phyloP scores from a whole-genome alignment of 805 yeast genomes.

The Candida pini region DNA sequence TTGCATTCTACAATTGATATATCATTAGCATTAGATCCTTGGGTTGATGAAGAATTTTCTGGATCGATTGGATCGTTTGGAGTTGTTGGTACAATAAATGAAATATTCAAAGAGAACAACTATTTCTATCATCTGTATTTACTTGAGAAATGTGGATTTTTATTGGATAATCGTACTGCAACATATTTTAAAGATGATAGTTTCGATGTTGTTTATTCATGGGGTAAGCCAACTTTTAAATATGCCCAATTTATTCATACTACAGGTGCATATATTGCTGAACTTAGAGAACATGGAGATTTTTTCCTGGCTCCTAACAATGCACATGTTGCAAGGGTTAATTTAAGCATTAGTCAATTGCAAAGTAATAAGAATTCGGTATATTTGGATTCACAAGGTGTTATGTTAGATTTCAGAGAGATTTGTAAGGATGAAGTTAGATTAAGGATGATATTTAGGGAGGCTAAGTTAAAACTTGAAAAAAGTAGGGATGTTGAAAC shows the following conservation, averaged over 20 bases:
- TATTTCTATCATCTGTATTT: conserved; percentile 76
- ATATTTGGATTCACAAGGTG: conserved; percentile 61
- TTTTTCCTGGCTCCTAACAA: conserved; percentile 84
- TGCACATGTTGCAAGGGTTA: conserved; percentile 69
- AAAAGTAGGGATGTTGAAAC: conserved; percentile 27
- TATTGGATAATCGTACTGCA: conserved; percentile 77
- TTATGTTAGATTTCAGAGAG: conserved; percentile 63
- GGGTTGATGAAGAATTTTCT: conserved; percentile 51
- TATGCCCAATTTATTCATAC: conserved; percentile 86
- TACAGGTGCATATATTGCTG: conserved; percentile 87
- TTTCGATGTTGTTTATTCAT: conserved; percentile 73
- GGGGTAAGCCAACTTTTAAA: conserved; percentile 84
- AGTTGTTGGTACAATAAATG: conserved; percentile 23
- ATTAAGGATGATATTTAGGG: conserved; percentile 48
- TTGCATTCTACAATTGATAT: conserved; percentile 81
- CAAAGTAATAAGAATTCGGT: conserved; percentile 22
- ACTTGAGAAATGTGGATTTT: conserved; percentile 64
- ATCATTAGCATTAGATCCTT: conserved; percentile 63
- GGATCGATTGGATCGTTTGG: not conserved
- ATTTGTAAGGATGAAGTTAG: conserved; percentile 49
- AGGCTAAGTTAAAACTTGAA: conserved; percentile 49
- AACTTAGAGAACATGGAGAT: conserved; percentile 71
- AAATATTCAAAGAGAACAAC: conserved; percentile 42
- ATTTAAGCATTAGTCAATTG: conserved; percentile 34
- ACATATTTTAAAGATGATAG: conserved; percentile 43